Evolutionary conservation across 139 green algal genomes (phyloP), one percentile per base, ranked within the genome.

Genomic region (Chlorella sp.): DNA sequence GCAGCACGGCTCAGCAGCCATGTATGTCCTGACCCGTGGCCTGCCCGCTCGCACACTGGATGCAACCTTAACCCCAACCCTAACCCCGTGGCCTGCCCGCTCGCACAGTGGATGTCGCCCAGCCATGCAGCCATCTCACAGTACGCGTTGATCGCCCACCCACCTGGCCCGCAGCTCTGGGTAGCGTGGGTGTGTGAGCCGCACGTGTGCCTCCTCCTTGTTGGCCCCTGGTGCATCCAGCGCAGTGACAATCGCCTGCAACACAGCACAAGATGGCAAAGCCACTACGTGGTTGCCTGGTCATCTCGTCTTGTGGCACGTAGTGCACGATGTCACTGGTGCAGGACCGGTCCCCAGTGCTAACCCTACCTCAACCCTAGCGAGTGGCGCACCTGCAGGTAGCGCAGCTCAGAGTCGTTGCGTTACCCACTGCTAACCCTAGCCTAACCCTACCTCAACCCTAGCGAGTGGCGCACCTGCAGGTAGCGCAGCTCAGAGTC

Each of bases 401-500:
- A 55, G 42, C 42, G 17, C 17, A 17, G 10, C 10, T 55, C 10
- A 10, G 10, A 55, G 42, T 55, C 42, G 42, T 10, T 17, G 42
- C 42, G 17, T 55, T 10, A 24, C 42, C 42, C 42, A 55, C 42
- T 55, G 42, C n/a, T n/a, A n/a, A n/a, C n/a, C n/a, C n/a, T n/a
- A 55, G 17, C 42, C 10, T 24, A 55, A 55, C 42, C 42, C 17
- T 10, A 55, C 10, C 42, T 55, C 42, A n/a, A n/a, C n/a, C n/a
- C n/a, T 55, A 55, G 42, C 42, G 10, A 17, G 42, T 17, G 6
- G 2, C 51, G 62, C 66, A 76, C 63, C 50, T 85, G 82, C 50
- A 95, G 74, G 80, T 95, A 96, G 29, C 85, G 80, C 35, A 94
- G 73, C 75, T 96, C 91, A 42, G 75, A 73, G 71, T 96, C 91